phyloP scores from a whole-genome alignment of 768 basidiomycete species.

The Paxillus ammoniavirescens region DNA sequence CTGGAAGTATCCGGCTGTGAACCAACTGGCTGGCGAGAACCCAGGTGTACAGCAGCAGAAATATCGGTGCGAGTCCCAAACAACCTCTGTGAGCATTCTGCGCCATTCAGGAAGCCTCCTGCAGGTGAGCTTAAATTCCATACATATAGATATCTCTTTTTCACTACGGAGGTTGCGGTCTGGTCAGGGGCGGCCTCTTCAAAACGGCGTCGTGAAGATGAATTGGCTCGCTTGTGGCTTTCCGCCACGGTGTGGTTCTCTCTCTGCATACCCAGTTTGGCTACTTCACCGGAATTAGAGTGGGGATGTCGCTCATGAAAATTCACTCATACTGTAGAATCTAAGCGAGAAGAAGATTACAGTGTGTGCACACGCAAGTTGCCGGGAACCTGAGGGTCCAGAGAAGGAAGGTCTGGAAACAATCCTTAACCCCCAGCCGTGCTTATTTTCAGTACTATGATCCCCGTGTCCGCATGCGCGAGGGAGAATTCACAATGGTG shows the following conservation, averaged over 20 bases:
- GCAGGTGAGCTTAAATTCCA: not conserved
- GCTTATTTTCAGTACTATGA: not conserved
- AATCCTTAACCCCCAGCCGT: not conserved
- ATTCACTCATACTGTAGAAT: not conserved
- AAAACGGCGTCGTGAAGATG: not conserved
- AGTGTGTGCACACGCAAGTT: not conserved
- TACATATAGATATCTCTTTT: not conserved
- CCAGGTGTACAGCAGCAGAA: not conserved
- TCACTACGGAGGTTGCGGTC: not conserved
- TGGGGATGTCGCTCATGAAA: slow-evolving; percentile 3
- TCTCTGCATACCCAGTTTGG: not conserved
- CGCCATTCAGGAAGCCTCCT: not conserved
- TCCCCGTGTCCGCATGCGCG: slow-evolving; percentile 1
- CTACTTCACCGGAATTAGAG: not conserved
- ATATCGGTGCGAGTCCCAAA: not conserved
- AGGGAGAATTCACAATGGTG: not conserved
- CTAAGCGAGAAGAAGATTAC: not conserved
- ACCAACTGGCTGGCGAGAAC: not conserved
- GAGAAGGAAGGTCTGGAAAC: not conserved
- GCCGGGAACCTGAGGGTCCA: not conserved
- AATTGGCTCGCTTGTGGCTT: not conserved
- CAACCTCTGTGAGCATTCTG: not conserved
- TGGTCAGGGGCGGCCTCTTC: not conserved
- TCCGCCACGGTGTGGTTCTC: not conserved
- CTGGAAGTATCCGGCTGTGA: not conserved